Evolutionary conservation across 345 rosid species (phyloP), one percentile per base, ranked within the genome.

Genomic region (Draba incana): DNA sequence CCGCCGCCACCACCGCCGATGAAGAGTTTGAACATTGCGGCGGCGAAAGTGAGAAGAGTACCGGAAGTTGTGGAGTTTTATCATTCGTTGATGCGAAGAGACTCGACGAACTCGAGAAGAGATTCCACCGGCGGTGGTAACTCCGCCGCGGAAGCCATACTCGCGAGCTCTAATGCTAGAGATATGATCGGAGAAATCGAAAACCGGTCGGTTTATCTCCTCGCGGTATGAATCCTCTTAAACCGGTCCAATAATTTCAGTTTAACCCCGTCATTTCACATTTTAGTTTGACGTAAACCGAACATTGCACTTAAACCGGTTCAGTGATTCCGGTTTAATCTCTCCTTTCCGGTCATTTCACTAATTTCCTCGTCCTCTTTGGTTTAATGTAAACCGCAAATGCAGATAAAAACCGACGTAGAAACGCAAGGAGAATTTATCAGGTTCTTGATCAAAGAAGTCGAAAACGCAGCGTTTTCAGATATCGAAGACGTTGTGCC

Each of bases 141-240:
- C 38, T 58, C 62, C 13, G 67, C 62, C 15, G 23, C 87, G 57
- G 97, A 88, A 4, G 66, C 56, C 0, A 55, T 79, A 15, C 79
- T 84, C 15, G 83, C 84, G 20, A 70, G 80, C 39, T 77, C 86
- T 12, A 89, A 84, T 39, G 86, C 96, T 5, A 85, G 97, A 38
- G 96, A 94, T 68, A 94, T 94, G 99, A 94, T 94, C 62, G 97
- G 99, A 33, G 99, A 94, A 84, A 94, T 94, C 25, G 99, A 94
- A 85, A 94, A 92, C 79, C 86, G 99, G 65, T 94, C 99, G 69
- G 73, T 96, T 25, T 77, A 94, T 78, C 82, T 94, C 58, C 86
- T 86, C 25, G 97, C 99, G 78, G 99, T 94, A 79, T 25, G 5
- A 15, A 37, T 7, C 15, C 72, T 53, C 42, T 66, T 64, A 1